Percentiles rank a stretch among this genome's conserved stretches.
Conservation (phyloP, 768 basidiomycete species). For the Lentinula edodes region DNA sequence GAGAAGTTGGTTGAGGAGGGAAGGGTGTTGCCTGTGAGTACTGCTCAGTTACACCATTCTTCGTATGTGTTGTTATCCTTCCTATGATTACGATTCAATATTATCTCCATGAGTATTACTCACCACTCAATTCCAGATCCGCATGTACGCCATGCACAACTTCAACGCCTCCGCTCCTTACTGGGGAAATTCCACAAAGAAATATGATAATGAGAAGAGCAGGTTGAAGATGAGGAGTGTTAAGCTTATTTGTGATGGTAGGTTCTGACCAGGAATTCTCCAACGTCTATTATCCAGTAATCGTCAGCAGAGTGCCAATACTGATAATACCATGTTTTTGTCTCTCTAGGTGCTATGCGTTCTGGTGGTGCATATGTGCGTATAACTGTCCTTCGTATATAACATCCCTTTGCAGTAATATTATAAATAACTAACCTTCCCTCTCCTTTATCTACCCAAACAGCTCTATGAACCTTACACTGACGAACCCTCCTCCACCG, state of each 20-base stretch:
- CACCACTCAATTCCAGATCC: neutral
- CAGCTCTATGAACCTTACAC: conserved; percentile 79
- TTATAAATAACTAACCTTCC: neutral
- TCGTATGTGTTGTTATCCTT: neutral
- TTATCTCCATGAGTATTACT: neutral
- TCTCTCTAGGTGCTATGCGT: conserved; percentile 68
- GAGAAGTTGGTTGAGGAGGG: neutral
- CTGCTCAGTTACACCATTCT: too few species aligned
- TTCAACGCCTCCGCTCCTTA: neutral
- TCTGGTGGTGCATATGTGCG: conserved; percentile 83
- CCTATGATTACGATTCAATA: neutral
- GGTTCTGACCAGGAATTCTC: neutral
- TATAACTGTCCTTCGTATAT: neutral
- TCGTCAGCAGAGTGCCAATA: too few species aligned
- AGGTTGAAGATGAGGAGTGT: conserved; percentile 5
- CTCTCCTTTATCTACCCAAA: neutral
- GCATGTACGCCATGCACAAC: conserved; percentile 4
- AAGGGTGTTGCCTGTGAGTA: neutral
- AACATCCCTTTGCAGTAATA: too few species aligned
- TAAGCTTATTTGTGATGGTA: conserved; percentile 4
- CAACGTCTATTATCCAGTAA: too few species aligned
- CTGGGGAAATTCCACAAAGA: conserved; percentile 3
- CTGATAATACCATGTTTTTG: neutral
- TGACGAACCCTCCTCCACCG: conserved; percentile 68
- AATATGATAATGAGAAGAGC: neutral